Evolutionary conservation across 1,284 basidiomycete genomes (phyloP).

Genomic region (Melampsora abietis-canadensis): DNA sequence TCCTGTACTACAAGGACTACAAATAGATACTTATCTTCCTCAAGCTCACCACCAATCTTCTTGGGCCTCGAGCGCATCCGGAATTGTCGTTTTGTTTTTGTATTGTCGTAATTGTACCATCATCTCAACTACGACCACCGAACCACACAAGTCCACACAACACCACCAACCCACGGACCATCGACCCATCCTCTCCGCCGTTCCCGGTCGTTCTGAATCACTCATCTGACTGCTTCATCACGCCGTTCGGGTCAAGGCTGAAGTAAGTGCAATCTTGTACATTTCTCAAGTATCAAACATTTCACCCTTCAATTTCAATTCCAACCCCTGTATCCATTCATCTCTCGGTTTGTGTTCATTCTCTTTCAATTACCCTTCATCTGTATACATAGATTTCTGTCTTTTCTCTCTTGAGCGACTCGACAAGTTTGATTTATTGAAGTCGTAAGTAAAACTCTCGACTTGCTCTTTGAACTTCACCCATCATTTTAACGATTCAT

Average conservation of each 20-base stretch:
- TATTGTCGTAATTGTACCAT: not conserved
- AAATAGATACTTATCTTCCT: not conserved
- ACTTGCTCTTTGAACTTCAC: not conserved
- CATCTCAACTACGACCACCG: constrained; percentile 1
- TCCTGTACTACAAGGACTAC: not conserved
- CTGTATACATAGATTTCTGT: not conserved
- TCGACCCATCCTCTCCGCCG: not conserved
- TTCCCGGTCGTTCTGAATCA: not conserved
- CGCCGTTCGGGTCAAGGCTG: not conserved
- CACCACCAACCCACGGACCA: not conserved
- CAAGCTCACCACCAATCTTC: not conserved
- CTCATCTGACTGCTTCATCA: no score
- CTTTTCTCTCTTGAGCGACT: not conserved
- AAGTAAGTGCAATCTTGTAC: not conserved
- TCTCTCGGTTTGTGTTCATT: not conserved
- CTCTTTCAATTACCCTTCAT: not conserved
- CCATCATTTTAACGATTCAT: no score
- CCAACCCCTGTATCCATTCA: not conserved
- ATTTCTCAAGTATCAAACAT: not conserved
- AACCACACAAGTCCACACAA: constrained; percentile 8
- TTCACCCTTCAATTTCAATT: not conserved
- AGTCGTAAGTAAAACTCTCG: not conserved
- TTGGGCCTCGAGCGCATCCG: not conserved
- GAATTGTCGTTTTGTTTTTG: not conserved
- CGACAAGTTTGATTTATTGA: not conserved